Evolutionary conservation across 2,329 filamentous ascomycete genomes (phyloP).

Genomic region (Phialophora verrucosa): DNA sequence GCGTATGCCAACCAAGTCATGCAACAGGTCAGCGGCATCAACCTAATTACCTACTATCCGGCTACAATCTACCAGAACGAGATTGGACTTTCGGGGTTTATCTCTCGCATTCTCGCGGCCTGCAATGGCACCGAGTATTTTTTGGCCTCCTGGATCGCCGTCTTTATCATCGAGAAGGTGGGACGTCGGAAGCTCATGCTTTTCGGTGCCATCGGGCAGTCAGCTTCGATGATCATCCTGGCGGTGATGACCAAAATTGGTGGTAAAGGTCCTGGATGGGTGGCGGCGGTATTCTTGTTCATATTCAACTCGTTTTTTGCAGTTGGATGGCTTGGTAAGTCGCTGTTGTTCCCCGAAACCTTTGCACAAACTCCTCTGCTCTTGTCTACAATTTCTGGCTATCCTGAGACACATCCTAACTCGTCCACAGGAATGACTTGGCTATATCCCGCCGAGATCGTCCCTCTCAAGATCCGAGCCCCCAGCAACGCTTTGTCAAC

Average conservation of each 20-base stretch:
- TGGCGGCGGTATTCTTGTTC: constrained; percentile 62
- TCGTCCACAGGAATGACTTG: constrained; percentile 44
- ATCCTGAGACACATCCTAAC: not conserved
- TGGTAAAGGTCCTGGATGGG: constrained; percentile 49
- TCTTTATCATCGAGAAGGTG: constrained; percentile 33
- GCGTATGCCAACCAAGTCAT: constrained; percentile 65
- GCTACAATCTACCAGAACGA: constrained; percentile 33
- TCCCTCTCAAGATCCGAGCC: constrained; percentile 61
- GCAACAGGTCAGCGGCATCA: constrained; percentile 51
- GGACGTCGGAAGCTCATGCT: constrained; percentile 33
- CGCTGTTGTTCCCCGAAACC: not conserved
- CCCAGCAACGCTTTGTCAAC: constrained; percentile 68
- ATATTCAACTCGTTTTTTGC: constrained; percentile 68
- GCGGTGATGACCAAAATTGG: constrained; percentile 42
- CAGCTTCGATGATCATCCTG: constrained; percentile 30
- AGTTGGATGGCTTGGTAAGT: constrained; percentile 45
- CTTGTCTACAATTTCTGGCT: not conserved
- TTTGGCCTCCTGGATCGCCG: constrained; percentile 28
- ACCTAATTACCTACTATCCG: constrained; percentile 39
- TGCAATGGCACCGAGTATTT: constrained; percentile 38
- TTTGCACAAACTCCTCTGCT: not conserved
- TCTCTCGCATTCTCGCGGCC: constrained; percentile 31
- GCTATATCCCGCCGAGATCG: constrained; percentile 53
- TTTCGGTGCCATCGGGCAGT: constrained; percentile 29
- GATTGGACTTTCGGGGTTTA: constrained; percentile 26